Evolutionary conservation across 805 yeast genomes (phyloP), one percentile per base, ranked within the genome.

Genomic region (Torulaspora quercuum): DNA sequence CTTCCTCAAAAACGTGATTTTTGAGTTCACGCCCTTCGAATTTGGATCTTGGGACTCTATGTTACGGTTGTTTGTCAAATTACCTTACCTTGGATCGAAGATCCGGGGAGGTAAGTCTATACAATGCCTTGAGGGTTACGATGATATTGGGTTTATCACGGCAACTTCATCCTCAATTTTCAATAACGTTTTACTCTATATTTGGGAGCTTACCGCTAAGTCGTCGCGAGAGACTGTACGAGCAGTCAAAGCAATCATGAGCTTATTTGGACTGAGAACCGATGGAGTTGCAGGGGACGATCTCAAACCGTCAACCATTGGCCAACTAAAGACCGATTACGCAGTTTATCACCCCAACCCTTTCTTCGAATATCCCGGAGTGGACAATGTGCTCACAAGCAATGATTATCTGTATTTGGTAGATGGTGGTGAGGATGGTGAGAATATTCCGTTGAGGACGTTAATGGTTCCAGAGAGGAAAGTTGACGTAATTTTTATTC

Each of bases 361-460:
- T 2, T 80, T 80, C 50, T 69, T 62, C 42, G 45, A 47, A 12
- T 57, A 49, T 35, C 61, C 54, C 7, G 51, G 48, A 25, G 33
- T 35, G 3, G 41, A 25, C 8, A 45, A 48, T 24, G 49, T 52
- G n/a, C 51, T 53, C 22, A 55, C 61, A 14, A 36, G 48, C 3
- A 53, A 63, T 2, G 59, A 59, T 36, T 57, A 55, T 25, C 41
- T 68, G n/a, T 65, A 61, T 39, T 46, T 84, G 41, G 86, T 76
- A 19, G 94, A 84, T 54, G 94, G 94, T 27, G 94, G 92, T 20
- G 86, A 80, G 56, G 90, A 83, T 55, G 67, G 69, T 6, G 87
- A 82, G 57, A 82, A 82, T 50, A 67, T 84, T 11, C 92, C 94
- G 0, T 57, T 80, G 24, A 63, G 71, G 19, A 85, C 90, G 2